These are phyloP conservation scores for Colletotrichum trifolii DNA, from an alignment of 2,329 filamentous ascomycete species.

Conservation along the genomic window DNA sequence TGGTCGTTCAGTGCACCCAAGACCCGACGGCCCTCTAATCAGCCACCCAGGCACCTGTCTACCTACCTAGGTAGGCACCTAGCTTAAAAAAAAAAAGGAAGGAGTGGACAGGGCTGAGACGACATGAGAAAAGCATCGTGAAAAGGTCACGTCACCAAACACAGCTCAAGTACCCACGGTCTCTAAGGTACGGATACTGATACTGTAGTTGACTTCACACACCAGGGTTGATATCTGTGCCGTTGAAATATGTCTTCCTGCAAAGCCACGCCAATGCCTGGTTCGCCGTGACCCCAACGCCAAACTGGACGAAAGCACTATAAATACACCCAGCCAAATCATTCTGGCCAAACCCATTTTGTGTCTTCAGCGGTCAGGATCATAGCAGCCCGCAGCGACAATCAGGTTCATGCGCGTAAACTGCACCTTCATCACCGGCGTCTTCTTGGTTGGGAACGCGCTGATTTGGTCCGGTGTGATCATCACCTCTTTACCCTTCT, in stretches of 20 bases:
- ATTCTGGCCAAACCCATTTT: neutral
- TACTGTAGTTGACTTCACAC: neutral
- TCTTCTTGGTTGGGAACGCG: constrained; percentile 96
- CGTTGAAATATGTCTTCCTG: constrained; percentile 15
- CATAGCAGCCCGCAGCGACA: constrained; percentile 81
- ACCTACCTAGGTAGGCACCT: too few relatives aligned
- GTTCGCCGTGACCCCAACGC: constrained; percentile 31
- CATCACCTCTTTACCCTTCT: constrained; percentile 89
- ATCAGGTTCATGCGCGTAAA: constrained; percentile 97
- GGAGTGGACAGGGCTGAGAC: too few relatives aligned
- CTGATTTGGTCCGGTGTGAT: constrained; percentile 94
- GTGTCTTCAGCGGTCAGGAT: constrained; percentile 58
- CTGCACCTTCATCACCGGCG: constrained; percentile 89
- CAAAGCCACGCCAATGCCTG: constrained; percentile 10
- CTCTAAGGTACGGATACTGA: too few relatives aligned
- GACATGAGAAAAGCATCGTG: too few relatives aligned
- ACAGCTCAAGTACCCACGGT: too few relatives aligned
- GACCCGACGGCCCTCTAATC: neutral
- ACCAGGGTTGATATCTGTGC: constrained; percentile 24
- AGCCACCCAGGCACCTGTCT: too few relatives aligned
- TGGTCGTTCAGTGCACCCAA: constrained; percentile 18
- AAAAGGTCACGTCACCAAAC: too few relatives aligned
- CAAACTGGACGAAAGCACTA: constrained; percentile 32
- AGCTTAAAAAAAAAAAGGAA: too few relatives aligned
- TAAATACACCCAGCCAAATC: constrained; percentile 6